Percentiles rank a stretch among this genome's conserved stretches.
Evolutionary conservation across 179 eudicot species (phyloP).

Genomic region (Spergularia azorica): DNA sequence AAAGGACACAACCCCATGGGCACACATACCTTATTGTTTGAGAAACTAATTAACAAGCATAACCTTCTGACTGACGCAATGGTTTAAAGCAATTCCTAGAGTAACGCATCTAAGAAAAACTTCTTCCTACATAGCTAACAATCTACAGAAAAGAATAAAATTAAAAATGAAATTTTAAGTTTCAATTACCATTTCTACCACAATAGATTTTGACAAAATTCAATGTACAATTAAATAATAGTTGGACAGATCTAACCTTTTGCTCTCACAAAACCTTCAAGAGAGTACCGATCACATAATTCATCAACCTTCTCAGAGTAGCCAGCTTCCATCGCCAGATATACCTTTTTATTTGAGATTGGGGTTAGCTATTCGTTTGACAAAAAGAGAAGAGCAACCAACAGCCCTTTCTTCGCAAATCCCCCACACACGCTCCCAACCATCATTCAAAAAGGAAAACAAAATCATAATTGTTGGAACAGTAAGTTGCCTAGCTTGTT

Average conservation of each 20-base stretch:
- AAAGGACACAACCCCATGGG: background rate
- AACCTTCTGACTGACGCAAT: no score
- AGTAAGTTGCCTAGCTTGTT: no score
- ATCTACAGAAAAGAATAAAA: background rate
- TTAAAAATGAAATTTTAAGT: background rate
- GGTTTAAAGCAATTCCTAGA: no score
- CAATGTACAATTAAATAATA: slow-evolving; percentile 3
- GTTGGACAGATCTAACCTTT: slow-evolving; percentile 48
- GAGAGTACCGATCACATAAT: slow-evolving; percentile 76
- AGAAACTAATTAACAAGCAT: no score
- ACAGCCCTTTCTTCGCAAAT: background rate
- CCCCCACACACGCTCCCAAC: no score
- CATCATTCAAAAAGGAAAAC: background rate
- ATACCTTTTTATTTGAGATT: slow-evolving; percentile 53
- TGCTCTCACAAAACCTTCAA: slow-evolving; percentile 67
- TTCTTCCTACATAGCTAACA: no score
- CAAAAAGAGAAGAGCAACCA: background rate
- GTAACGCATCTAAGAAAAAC: no score
- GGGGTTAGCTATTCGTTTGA: slow-evolving; percentile 25
- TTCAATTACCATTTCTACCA: background rate
- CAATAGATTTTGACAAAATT: background rate
- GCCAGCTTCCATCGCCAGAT: slow-evolving; percentile 99
- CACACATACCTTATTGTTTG: background rate
- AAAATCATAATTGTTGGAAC: background rate
- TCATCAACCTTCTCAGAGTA: slow-evolving; percentile 91